Evolutionary conservation across 2,329 filamentous ascomycete genomes (phyloP).

Genomic region (Neonectria punicea): DNA sequence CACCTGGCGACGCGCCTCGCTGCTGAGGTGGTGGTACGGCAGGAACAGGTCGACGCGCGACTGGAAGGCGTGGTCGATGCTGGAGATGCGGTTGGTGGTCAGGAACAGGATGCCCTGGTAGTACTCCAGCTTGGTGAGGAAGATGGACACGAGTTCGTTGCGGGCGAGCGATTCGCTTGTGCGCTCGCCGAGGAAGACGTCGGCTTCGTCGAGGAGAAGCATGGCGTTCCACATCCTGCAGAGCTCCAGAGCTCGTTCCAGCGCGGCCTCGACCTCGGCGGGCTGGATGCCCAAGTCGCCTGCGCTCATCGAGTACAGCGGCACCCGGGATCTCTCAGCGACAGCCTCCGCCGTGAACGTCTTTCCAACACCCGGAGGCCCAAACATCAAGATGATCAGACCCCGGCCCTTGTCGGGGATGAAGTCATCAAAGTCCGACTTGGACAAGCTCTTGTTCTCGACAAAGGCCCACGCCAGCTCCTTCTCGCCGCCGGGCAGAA

Average conservation of each 20-base stretch:
- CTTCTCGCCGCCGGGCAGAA: slow-evolving; percentile 51
- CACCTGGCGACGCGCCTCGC: slow-evolving; percentile 44
- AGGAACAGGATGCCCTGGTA: slow-evolving; percentile 53
- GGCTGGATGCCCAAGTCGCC: slow-evolving; percentile 52
- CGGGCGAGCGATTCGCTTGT: slow-evolving; percentile 48
- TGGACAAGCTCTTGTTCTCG: slow-evolving; percentile 46
- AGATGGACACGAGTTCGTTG: slow-evolving; percentile 54
- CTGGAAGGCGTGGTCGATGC: slow-evolving; percentile 51
- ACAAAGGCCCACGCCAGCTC: slow-evolving; percentile 52
- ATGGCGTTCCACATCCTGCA: slow-evolving; percentile 60
- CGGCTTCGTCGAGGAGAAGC: slow-evolving; percentile 56
- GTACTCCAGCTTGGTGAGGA: slow-evolving; percentile 48
- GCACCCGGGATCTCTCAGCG: slow-evolving; percentile 50
- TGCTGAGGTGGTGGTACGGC: slow-evolving; percentile 45
- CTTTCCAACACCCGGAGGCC: slow-evolving; percentile 59
- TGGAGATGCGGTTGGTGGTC: slow-evolving; percentile 50
- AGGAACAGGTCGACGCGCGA: slow-evolving; percentile 48
- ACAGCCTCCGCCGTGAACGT: slow-evolving; percentile 56
- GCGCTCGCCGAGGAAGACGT: slow-evolving; percentile 54
- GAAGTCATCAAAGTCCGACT: slow-evolving; percentile 48
- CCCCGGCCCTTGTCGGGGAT: slow-evolving; percentile 52
- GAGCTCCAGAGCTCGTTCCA: slow-evolving; percentile 49
- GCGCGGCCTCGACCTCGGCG: slow-evolving; percentile 46
- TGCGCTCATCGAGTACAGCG: slow-evolving; percentile 53
- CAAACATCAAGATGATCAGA: slow-evolving; percentile 58